Percentiles rank a stretch among this genome's conserved stretches.
Conservation (phyloP, 352 stramenopile genomes). For the Phytophthora fragariaefolia region DNA sequence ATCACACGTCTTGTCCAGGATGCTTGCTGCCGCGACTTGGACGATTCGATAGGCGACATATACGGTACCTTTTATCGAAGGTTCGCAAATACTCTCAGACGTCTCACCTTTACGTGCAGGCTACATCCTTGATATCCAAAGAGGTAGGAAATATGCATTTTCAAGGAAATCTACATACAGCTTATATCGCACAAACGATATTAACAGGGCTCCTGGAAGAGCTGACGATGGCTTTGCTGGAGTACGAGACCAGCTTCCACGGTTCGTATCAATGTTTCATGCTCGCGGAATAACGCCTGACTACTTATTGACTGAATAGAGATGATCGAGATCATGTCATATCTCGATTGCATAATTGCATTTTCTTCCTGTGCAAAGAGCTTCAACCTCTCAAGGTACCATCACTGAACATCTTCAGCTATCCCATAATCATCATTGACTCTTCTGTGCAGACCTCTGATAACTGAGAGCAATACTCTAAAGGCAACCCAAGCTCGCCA, state of each 20-base stretch:
- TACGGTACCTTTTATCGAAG: slow-evolving; percentile 49
- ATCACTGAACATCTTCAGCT: too few relatives aligned
- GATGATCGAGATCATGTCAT: slow-evolving; percentile 69
- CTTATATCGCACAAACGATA: background rate
- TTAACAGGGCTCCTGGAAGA: slow-evolving; percentile 75
- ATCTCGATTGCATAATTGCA: slow-evolving; percentile 77
- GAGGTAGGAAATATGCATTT: slow-evolving; percentile 46
- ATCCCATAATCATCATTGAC: background rate
- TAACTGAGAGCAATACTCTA: slow-evolving; percentile 59
- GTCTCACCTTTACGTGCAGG: slow-evolving; percentile 40
- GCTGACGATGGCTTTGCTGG: slow-evolving; percentile 69
- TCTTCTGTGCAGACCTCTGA: slow-evolving; percentile 43
- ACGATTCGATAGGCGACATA: slow-evolving; percentile 83
- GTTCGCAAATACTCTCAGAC: background rate
- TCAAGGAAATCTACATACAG: background rate
- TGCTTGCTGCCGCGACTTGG: slow-evolving; percentile 77
- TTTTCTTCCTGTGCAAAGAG: slow-evolving; percentile 67
- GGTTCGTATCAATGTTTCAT: slow-evolving; percentile 34
- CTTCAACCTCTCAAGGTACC: slow-evolving; percentile 83
- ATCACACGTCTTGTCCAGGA: slow-evolving; percentile 68
- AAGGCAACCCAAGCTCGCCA: slow-evolving; percentile 70
- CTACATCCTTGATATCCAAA: slow-evolving; percentile 83
- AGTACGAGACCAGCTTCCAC: slow-evolving; percentile 76
- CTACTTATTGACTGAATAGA: slow-evolving; percentile 39
- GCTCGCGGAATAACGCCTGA: background rate